Conservation (phyloP, 305 asterid species). For the Coffea humblotiana region DNA sequence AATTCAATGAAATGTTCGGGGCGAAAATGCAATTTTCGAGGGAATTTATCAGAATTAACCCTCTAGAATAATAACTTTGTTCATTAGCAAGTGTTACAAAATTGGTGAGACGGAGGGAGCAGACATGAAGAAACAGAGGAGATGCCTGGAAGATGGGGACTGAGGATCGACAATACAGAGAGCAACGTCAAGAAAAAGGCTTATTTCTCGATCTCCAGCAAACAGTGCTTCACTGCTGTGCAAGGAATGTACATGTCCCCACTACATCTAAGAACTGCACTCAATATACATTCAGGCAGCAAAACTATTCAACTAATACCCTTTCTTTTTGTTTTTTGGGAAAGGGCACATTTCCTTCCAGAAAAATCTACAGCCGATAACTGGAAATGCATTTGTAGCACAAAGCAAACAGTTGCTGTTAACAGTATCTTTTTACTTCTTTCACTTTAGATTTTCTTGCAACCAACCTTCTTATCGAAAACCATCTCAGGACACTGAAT, state of each 20-base stretch:
- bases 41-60: no score
- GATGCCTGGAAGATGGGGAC: no score
- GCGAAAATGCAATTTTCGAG: no score
- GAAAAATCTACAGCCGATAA: background rate
- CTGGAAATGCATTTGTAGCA: background rate
- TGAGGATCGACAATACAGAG: background rate
- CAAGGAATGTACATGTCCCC: constrained; percentile 5
- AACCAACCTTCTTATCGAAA: constrained; percentile 46
- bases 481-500: constrained; percentile 68
- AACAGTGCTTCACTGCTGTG: background rate
- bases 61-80: no score
- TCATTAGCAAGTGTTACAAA: no score
- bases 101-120: no score
- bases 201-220: constrained; percentile 6
- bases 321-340: no score
- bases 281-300: constrained; percentile 21
- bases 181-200: no score
- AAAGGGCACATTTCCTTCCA: background rate
- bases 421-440: constrained; percentile 7
- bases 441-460: constrained; percentile 34
- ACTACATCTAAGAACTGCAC: constrained; percentile 16
- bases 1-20: no score
- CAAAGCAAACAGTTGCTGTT: background rate
- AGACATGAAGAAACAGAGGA: no score
- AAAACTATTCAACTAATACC: constrained; percentile 1